Evolutionary conservation across 75 land plant species (phyloP).

Genomic region (Picea glauca): DNA sequence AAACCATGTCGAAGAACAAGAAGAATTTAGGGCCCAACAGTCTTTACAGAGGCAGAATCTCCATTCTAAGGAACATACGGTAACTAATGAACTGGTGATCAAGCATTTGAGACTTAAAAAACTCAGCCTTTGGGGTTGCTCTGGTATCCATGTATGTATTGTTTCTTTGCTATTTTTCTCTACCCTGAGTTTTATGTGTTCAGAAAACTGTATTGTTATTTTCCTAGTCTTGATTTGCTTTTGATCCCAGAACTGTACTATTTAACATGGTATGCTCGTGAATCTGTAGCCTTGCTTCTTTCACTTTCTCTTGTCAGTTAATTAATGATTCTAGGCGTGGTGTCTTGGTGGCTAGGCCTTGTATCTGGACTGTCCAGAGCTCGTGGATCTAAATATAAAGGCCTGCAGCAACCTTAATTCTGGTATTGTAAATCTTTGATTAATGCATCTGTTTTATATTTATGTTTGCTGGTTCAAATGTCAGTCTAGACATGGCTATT

Average conservation of each 20-base stretch:
- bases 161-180: not conserved
- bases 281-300: not conserved
- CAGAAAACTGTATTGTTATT: not conserved
- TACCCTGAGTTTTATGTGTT: not conserved
- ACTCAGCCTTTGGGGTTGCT: conserved; percentile 79
- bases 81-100: conserved; percentile 56
- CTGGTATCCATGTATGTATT: conserved; percentile 64
- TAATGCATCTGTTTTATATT: not conserved
- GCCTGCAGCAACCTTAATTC: conserved; percentile 61
- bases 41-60: not conserved
- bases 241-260: too few relatives aligned
- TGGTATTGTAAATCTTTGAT: conserved; percentile 24
- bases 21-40: not conserved
- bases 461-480: not conserved
- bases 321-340: not conserved
- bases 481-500: not conserved
- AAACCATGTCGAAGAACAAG: not conserved
- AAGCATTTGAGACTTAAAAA: conserved; percentile 55
- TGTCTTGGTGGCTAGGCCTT: conserved; percentile 36
- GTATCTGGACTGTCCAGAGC: conserved; percentile 64
- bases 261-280: not conserved
- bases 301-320: not conserved
- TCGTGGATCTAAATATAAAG: conserved; percentile 61
- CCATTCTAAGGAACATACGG: conserved; percentile 21
- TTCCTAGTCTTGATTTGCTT: too few relatives aligned